These are phyloP conservation scores for Oidiodendron maius DNA, from an alignment of 495 filamentous ascomycete genomes.

Conservation along the genomic window DNA sequence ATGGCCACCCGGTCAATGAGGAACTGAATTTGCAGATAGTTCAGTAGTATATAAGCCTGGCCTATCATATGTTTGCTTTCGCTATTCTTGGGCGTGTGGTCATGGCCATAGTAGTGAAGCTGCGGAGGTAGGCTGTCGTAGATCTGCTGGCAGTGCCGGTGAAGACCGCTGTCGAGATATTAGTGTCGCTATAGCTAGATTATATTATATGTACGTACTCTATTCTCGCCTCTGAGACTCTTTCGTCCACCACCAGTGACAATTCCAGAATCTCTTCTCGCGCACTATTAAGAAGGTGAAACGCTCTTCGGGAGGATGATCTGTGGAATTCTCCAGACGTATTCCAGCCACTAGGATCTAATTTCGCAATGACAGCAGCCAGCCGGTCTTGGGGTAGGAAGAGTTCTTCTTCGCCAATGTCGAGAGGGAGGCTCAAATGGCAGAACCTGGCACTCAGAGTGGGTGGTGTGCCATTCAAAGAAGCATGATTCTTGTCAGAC, in stretches of 20 bases:
- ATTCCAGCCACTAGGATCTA: conserved; percentile 19
- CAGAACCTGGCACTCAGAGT: conserved; percentile 15
- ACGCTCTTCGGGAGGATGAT: conserved; percentile 7
- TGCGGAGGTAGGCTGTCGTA: conserved; percentile 9
- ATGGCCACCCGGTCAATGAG: conserved; percentile 18
- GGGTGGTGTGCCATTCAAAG: conserved; percentile 18
- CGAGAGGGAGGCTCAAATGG: conserved; percentile 13
- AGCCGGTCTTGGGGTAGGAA: conserved; percentile 10
- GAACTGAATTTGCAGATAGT: conserved; percentile 17
- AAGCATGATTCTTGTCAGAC: conserved; percentile 15
- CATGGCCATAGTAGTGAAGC: conserved; percentile 14
- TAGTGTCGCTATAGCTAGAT: not conserved
- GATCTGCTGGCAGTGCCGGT: not conserved
- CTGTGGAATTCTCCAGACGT: not conserved
- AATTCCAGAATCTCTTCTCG: conserved; percentile 23
- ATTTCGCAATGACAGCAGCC: not conserved
- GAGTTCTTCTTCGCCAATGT: conserved; percentile 10
- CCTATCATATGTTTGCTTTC: conserved; percentile 2
- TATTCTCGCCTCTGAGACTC: conserved; percentile 9
- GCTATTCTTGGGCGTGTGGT: conserved; percentile 7
- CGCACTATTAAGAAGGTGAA: conserved; percentile 4
- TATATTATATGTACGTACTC: conserved; percentile 9
- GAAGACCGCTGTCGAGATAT: not conserved
- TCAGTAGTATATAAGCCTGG: conserved; percentile 11
- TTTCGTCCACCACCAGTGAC: conserved; percentile 15